Base-by-base conservation (phyloP, 2,329 filamentous ascomycete genomes). In the Bertia moriformis region DNA sequence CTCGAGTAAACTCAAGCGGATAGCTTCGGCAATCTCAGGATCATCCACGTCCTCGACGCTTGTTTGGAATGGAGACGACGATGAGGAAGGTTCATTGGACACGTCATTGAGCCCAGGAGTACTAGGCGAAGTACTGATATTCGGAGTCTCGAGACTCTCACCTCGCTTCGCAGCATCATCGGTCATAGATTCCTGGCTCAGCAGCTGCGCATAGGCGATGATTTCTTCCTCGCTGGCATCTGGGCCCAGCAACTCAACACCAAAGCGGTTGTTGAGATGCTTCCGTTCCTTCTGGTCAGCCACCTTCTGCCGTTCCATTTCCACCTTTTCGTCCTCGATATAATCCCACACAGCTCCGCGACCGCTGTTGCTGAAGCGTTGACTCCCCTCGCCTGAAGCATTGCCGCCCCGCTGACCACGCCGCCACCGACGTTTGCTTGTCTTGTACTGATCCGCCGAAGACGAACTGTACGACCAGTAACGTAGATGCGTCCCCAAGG, bases 401-500 rank as follows among this genome's bases (percentile, higher is more conserved):
- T 35, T 35, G 32, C 32, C 17, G 17, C 32, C 32, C 10, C 15
- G 12, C 7, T 73, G 78, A 1, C 76, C 72, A 42, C 85, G 78
- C 27, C 85, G 79, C 13, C 80, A 61, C 5, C 77, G 78, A n/a
- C 87, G 81, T 58, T 93, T 94, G 44, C 73, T 83, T 41, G 77
- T 78, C 38, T 80, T 73, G 43, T 80, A 75, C 43, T 86, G 78
- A 49, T 82, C 78, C 0, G 80, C 80, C 7, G 71, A 71, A 18
- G 71, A 71, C n/a, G 87, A 89, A 55, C 84, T 93, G 54, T 93
- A 96, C 3, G 83, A 79, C 91, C 91, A 98, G 56, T 87, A 96
- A 12, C 86, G 82, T 14, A 98, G 62, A 50, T 89, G 83, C 0
- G 83, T 83, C 10, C 91, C 91, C 38, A 94, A 76, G 1, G 88